These are phyloP conservation scores for Pezizomycotina sp. DNA, from an alignment of 2,329 filamentous ascomycete genomes.

Conservation along the genomic window DNA sequence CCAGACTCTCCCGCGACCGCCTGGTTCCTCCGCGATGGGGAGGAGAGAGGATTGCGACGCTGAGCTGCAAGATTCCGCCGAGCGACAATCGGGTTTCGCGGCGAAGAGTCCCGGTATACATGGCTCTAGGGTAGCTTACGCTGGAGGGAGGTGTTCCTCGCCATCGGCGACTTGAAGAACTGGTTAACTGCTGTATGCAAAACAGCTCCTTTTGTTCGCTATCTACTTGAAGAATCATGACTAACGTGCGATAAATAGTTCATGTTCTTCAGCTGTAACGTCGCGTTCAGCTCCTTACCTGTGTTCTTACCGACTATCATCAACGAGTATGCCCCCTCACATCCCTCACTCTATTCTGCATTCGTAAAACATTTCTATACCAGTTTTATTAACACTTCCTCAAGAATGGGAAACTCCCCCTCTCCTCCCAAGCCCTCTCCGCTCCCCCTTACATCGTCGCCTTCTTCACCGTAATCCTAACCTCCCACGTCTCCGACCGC, in stretches of 20 bases:
- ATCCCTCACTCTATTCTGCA: neutral
- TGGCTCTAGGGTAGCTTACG: conserved; percentile 27
- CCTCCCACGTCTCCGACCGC: conserved; percentile 49
- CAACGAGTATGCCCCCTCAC: conserved; percentile 27
- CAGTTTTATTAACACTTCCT: conserved; percentile 32
- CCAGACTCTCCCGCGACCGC: conserved; percentile 39
- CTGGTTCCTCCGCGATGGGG: conserved; percentile 35
- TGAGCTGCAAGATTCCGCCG: conserved; percentile 32
- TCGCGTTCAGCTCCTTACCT: conserved; percentile 48
- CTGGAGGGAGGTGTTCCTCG: conserved; percentile 34
- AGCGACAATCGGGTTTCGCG: conserved; percentile 18
- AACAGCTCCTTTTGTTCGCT: too few relatives aligned
- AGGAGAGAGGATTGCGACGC: conserved; percentile 43
- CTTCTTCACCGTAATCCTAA: conserved; percentile 44
- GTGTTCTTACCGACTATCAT: conserved; percentile 50
- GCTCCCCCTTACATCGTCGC: conserved; percentile 54
- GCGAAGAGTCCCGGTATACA: conserved; percentile 8
- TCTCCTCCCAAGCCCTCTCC: conserved; percentile 54
- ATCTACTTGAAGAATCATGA: too few relatives aligned
- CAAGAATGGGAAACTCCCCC: conserved; percentile 48
- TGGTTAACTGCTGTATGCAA: conserved; percentile 25
- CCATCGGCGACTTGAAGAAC: conserved; percentile 34
- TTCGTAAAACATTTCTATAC: conserved; percentile 29
- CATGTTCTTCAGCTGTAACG: conserved; percentile 46
- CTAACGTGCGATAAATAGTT: too few relatives aligned